phyloP scores from a whole-genome alignment of 768 basidiomycete species.

The Phylloporus sp. region DNA sequence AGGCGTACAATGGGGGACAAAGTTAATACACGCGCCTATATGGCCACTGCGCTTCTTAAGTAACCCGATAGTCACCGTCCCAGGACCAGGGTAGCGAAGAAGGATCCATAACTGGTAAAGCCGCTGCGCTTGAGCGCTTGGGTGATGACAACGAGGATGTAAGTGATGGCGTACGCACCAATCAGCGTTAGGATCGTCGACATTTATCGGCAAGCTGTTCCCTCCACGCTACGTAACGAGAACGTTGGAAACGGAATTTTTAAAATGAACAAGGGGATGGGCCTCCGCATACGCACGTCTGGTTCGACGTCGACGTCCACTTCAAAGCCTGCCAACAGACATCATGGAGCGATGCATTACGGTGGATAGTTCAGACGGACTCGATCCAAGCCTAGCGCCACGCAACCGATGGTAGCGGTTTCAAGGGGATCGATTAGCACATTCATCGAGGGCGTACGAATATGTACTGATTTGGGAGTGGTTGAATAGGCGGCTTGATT shows the following conservation, averaged over 20 bases:
- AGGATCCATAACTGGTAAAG: conserved; percentile 11
- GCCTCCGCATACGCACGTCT: not conserved
- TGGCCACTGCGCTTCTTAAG: conserved; percentile 14
- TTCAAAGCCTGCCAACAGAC: not conserved
- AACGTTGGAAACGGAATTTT: not conserved
- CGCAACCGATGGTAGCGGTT: conserved; percentile 4
- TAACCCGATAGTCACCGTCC: not conserved
- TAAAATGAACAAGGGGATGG: not conserved
- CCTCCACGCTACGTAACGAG: conserved; percentile 10
- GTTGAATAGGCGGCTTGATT: conserved; percentile 6
- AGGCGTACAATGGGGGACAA: conserved; percentile 4
- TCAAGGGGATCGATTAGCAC: conserved; percentile 11
- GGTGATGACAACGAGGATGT: not conserved
- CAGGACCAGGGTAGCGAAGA: conserved; percentile 15
- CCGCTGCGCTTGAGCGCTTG: conserved; percentile 5
- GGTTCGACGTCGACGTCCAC: not conserved
- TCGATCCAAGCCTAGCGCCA: not conserved
- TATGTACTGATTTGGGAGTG: conserved; percentile 9
- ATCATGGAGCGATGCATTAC: too few relatives aligned
- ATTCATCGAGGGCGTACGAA: conserved; percentile 2
- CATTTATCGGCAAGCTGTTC: conserved; percentile 3
- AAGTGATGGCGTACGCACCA: not conserved
- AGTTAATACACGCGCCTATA: conserved; percentile 1
- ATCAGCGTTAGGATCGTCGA: conserved; percentile 5
- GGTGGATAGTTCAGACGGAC: too few relatives aligned